Conservation (phyloP, 495 filamentous ascomycete genomes). For the Ascobolus immersus region DNA sequence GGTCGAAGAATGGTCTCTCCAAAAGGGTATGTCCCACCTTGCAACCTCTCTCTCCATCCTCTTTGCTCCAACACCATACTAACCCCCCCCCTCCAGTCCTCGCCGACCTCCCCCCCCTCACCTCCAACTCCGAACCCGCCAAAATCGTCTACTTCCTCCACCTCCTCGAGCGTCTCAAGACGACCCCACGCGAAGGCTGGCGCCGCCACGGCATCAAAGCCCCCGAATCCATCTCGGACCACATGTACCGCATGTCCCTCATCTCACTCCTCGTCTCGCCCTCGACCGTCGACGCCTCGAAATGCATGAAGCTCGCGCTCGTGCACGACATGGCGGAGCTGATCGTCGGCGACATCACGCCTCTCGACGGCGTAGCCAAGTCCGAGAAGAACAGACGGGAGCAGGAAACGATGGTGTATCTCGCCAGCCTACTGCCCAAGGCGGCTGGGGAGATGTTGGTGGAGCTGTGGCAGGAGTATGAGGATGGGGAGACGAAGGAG, state of each 20-base stretch:
- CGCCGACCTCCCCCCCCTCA: conserved; percentile 7
- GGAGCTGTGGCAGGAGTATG: conserved; percentile 76
- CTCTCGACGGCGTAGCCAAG: conserved; percentile 44
- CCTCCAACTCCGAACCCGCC: conserved; percentile 7
- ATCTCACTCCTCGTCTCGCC: conserved; percentile 84
- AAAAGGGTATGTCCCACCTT: conserved; percentile 7
- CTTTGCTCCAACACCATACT: not conserved
- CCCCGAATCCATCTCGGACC: conserved; percentile 70
- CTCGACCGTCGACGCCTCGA: conserved; percentile 48
- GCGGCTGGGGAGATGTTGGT: conserved; percentile 39
- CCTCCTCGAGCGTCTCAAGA: conserved; percentile 76
- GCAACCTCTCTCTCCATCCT: not conserved
- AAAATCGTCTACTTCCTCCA: conserved; percentile 64
- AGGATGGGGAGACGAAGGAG: conserved; percentile 58
- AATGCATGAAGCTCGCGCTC: conserved; percentile 79
- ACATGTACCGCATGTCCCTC: conserved; percentile 99
- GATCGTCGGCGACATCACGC: conserved; percentile 88
- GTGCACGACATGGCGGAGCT: conserved; percentile 95
- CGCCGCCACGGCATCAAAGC: conserved; percentile 49
- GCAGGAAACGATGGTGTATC: conserved; percentile 67
- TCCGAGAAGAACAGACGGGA: conserved; percentile 70
- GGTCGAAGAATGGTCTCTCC: conserved; percentile 11
- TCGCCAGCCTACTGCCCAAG: conserved; percentile 42
- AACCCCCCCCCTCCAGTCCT: too few species aligned
- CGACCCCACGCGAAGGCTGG: conserved; percentile 88